These are phyloP conservation scores for Ulvella scutata DNA, from an alignment of 139 green algal genomes.

Conservation along the genomic window DNA sequence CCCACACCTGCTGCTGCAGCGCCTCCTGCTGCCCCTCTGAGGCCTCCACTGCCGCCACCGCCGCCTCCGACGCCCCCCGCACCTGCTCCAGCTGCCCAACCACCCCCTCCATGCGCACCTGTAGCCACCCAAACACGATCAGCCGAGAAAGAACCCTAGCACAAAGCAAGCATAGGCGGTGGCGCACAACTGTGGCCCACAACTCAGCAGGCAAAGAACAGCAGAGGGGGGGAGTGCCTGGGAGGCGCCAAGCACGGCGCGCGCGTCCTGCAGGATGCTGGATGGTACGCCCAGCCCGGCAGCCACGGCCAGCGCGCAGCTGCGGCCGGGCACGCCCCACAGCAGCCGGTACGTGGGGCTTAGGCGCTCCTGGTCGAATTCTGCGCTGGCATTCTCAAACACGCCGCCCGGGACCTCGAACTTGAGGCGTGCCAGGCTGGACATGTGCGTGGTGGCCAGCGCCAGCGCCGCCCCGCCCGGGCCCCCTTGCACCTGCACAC, in stretches of 20 bases:
- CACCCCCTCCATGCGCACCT: neutral
- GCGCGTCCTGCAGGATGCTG: neutral
- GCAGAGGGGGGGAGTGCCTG: neutral
- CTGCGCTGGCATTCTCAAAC: conserved; percentile 76
- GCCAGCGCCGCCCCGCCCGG: conserved; percentile 44
- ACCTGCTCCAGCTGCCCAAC: neutral
- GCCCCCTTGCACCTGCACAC: conserved; percentile 15
- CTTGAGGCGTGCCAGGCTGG: conserved; percentile 52
- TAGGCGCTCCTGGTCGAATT: conserved; percentile 69
- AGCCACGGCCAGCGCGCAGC: conserved; percentile 54
- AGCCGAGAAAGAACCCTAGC: neutral
- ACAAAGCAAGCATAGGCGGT: neutral
- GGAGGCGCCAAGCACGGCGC: neutral
- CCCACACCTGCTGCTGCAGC: neutral
- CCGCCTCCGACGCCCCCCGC: neutral
- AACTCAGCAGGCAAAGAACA: neutral
- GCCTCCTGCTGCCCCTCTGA: neutral
- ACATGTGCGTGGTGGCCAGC: conserved; percentile 71
- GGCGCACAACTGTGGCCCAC: neutral
- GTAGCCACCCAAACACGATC: neutral
- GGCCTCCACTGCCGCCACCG: neutral
- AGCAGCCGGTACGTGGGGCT: conserved; percentile 71
- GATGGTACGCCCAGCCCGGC: conserved; percentile 30
- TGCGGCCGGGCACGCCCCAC: conserved; percentile 68
- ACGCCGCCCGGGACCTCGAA: conserved; percentile 49